A percentile compares a stretch with the other conserved stretches of the same genome.
Conservation (phyloP, 2,329 filamentous ascomycete genomes). For the Calonectria naviculata region DNA sequence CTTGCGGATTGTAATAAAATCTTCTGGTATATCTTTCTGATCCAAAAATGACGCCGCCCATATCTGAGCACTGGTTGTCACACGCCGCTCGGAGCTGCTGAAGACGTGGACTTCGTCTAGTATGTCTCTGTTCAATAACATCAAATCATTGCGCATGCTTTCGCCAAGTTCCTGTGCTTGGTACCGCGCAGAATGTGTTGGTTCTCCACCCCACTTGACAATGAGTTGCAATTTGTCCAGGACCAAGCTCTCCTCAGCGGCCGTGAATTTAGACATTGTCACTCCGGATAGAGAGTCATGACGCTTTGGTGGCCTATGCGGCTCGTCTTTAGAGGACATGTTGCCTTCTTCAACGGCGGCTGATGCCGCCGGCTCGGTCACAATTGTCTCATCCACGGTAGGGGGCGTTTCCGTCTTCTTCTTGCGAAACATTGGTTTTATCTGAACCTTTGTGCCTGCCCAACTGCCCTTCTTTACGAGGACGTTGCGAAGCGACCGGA, state of each 20-base stretch:
- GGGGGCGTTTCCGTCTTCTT: slow-evolving; percentile 74
- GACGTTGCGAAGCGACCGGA: slow-evolving; percentile 87
- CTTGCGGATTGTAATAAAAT: slow-evolving; percentile 92
- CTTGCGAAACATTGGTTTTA: slow-evolving; percentile 99
- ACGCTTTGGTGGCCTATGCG: slow-evolving; percentile 61
- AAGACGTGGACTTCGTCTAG: slow-evolving; percentile 94
- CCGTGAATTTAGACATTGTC: slow-evolving; percentile 93
- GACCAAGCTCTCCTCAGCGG: slow-evolving; percentile 90
- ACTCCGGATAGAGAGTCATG: slow-evolving; percentile 90
- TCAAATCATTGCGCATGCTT: slow-evolving; percentile 94
- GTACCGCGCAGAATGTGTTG: slow-evolving; percentile 96
- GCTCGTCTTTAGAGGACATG: slow-evolving; percentile 32
- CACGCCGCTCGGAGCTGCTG: slow-evolving; percentile 93
- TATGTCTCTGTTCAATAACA: slow-evolving; percentile 91
- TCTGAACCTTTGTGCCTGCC: slow-evolving; percentile 97
- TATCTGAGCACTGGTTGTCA: slow-evolving; percentile 96
- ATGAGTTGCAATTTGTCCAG: slow-evolving; percentile 97
- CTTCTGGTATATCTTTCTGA: slow-evolving; percentile 84
- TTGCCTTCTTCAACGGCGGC: slow-evolving; percentile 36
- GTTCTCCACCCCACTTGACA: slow-evolving; percentile 99
- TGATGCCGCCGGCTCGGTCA: slow-evolving; percentile 44
- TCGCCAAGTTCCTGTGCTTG: slow-evolving; percentile 95
- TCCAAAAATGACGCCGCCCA: slow-evolving; percentile 92
- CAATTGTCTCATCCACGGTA: slow-evolving; percentile 47
- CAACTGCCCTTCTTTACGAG: slow-evolving; percentile 92